These are phyloP conservation scores for Umbelopsis sp. DNA, from an alignment of 192 early-diverging fungal species.

Conservation along the genomic window DNA sequence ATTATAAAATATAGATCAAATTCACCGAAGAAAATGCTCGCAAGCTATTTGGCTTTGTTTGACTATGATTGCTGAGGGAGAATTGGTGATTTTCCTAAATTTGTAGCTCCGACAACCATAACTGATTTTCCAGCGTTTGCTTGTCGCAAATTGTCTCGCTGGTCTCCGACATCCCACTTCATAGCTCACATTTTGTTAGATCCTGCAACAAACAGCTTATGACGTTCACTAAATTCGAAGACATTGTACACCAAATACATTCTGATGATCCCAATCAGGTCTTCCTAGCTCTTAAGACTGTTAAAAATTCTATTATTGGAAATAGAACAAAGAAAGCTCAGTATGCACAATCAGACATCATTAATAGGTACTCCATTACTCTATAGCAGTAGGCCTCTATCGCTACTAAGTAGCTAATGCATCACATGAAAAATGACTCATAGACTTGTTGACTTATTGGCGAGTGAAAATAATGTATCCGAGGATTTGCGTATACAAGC, in stretches of 20 bases:
- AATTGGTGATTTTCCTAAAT: background rate
- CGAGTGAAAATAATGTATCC: slow-evolving; percentile 31
- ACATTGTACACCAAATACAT: slow-evolving; percentile 52
- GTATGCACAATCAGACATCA: slow-evolving; percentile 64
- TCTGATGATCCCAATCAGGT: slow-evolving; percentile 46
- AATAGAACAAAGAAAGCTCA: slow-evolving; percentile 80
- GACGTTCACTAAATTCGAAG: slow-evolving; percentile 57
- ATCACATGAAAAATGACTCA: background rate
- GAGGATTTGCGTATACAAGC: slow-evolving; percentile 62
- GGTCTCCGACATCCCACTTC: background rate
- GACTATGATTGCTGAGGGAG: background rate
- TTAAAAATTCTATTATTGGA: slow-evolving; percentile 85
- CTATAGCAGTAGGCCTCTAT: background rate
- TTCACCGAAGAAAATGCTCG: slow-evolving; percentile 18
- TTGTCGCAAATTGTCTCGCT: background rate
- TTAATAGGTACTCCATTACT: slow-evolving; percentile 46
- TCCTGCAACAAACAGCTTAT: slow-evolving; percentile 27
- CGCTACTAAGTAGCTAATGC: background rate
- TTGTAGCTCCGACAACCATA: slow-evolving; percentile 8
- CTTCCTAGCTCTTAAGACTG: slow-evolving; percentile 64
- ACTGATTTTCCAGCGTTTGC: background rate
- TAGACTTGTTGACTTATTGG: slow-evolving; percentile 65
- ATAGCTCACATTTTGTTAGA: background rate
- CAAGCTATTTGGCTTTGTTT: background rate
- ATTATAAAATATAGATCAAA: slow-evolving; percentile 14